phyloP scores from a whole-genome alignment of 176 grass and related monocot genomes.

The Phragmites australis region DNA sequence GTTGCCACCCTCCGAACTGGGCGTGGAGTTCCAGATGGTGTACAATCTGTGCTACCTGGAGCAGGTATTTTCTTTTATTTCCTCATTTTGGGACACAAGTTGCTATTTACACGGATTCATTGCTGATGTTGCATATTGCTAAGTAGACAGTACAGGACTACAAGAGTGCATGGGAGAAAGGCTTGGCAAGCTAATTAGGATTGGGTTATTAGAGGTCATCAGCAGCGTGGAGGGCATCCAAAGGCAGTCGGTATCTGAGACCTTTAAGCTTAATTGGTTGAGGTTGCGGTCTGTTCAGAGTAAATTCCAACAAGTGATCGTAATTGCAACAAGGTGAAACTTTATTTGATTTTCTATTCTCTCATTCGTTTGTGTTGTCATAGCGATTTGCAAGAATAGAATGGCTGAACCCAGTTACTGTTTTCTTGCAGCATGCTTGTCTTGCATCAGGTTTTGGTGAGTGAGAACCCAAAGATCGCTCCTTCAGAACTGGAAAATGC shows the following conservation, averaged over 20 bases:
- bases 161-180: constrained; percentile 64
- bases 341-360: neutral
- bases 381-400: neutral
- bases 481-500: constrained; percentile 49
- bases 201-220: constrained; percentile 73
- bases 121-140: neutral
- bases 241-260: constrained; percentile 61
- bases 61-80: constrained; percentile 30
- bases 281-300: constrained; percentile 77
- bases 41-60: constrained; percentile 11
- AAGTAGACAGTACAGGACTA: constrained; percentile 43
- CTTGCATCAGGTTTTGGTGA: constrained; percentile 67
- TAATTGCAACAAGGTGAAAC: constrained; percentile 73
- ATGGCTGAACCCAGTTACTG: neutral
- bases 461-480: constrained; percentile 44
- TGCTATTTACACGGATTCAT: constrained; percentile 13
- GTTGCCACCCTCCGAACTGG: constrained; percentile 68
- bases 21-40: constrained; percentile 41
- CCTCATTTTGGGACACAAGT: neutral
- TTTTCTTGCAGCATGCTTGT: constrained; percentile 68
- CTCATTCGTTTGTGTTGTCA: neutral
- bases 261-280: constrained; percentile 71
- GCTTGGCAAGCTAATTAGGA: constrained; percentile 53
- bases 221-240: constrained; percentile 62
- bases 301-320: constrained; percentile 85